A percentile compares a stretch with the other conserved stretches of the same genome.
phyloP scores from a whole-genome alignment of 345 rosid species.

The Psidium friedrichsthalianum region DNA sequence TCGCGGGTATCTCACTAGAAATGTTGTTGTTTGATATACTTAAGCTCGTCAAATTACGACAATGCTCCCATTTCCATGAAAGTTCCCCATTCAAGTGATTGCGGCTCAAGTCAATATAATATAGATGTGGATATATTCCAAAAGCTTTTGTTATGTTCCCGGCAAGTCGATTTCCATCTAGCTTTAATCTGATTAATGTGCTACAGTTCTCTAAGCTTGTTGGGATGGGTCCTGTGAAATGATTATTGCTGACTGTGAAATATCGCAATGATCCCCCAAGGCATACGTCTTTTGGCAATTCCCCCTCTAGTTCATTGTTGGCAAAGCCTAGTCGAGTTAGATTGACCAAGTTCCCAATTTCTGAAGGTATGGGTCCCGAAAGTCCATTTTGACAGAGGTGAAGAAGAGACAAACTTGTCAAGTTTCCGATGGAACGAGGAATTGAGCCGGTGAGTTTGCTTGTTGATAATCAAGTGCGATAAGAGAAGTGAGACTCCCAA shows the following conservation, averaged over 20 bases:
- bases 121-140: background rate
- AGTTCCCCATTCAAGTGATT: background rate
- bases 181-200: background rate
- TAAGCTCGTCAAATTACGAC: background rate
- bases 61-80: background rate
- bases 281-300: background rate
- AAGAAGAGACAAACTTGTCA: no score
- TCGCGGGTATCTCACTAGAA: background rate
- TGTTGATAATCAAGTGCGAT: background rate
- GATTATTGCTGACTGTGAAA: background rate
- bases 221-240: background rate
- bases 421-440: no score
- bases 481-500: no score
- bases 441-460: no score
- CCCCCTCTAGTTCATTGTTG: background rate
- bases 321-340: accelerated
- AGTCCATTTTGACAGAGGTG: no score
- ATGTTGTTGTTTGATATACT: background rate
- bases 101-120: background rate
- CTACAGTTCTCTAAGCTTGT: background rate
- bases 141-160: background rate
- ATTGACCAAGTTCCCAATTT: background rate
- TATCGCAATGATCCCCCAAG: background rate
- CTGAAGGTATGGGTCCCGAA: no score
- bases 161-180: background rate